Evolutionary conservation across 768 basidiomycete genomes (phyloP).

Genomic region (Pleurotus citrinopileatus): DNA sequence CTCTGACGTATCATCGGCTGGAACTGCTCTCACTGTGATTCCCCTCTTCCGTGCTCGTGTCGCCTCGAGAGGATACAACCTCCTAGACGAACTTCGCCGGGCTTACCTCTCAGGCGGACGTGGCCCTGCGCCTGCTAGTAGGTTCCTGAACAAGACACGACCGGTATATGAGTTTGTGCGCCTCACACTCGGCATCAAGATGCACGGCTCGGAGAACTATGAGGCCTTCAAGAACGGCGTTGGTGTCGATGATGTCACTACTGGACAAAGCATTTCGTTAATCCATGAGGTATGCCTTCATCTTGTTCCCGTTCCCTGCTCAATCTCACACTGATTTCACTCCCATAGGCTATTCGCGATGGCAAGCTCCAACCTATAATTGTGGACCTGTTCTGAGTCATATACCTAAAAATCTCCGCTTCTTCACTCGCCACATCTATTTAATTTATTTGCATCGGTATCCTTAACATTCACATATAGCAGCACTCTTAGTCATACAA

Average conservation of each 20-base stretch:
- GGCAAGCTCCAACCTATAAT: slow-evolving; percentile 47
- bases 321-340: no score
- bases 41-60: slow-evolving; percentile 54
- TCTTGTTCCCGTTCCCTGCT: no score
- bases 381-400: slow-evolving; percentile 33
- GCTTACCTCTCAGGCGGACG: slow-evolving; percentile 58
- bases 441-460: background rate
- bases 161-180: slow-evolving; percentile 79
- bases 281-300: slow-evolving; percentile 66
- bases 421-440: background rate
- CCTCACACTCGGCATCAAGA: slow-evolving; percentile 65
- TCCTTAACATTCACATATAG: background rate
- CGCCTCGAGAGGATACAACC: slow-evolving; percentile 40
- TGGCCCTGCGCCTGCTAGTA: slow-evolving; percentile 66
- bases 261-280: slow-evolving; percentile 68
- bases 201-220: slow-evolving; percentile 79
- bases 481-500: background rate
- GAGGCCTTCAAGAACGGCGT: slow-evolving; percentile 57
- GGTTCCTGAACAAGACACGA: slow-evolving; percentile 64
- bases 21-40: slow-evolving; percentile 34
- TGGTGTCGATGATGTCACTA: slow-evolving; percentile 62
- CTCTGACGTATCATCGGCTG: slow-evolving; percentile 26
- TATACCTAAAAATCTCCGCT: no score
- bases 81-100: slow-evolving; percentile 47
- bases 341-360: slow-evolving; percentile 43